Evolutionary conservation across 805 yeast species (phyloP).

Genomic region (Sungouiella thailandica): DNA sequence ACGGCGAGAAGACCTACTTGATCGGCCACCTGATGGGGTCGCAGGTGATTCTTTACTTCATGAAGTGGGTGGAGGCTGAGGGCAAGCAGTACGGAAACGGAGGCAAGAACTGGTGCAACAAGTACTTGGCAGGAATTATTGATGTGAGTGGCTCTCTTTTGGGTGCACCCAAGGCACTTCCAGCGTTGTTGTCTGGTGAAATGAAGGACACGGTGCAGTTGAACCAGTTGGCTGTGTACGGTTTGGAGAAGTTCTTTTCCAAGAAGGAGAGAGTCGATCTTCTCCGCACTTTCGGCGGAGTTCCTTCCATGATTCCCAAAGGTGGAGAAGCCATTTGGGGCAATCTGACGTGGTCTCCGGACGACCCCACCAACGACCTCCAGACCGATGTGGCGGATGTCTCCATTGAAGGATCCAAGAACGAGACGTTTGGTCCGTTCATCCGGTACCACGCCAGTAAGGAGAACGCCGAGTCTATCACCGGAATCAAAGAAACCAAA

Average conservation of each 20-base stretch:
- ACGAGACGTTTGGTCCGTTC: slow-evolving; percentile 65
- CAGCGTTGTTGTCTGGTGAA: slow-evolving; percentile 93
- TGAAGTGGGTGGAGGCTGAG: slow-evolving; percentile 94
- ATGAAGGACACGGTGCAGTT: slow-evolving; percentile 97
- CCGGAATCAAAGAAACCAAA: slow-evolving; percentile 3
- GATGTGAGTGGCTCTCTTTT: slow-evolving; percentile 86
- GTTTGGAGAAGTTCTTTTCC: slow-evolving; percentile 89
- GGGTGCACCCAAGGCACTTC: slow-evolving; percentile 93
- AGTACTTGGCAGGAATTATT: slow-evolving; percentile 71
- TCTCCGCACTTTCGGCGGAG: slow-evolving; percentile 86
- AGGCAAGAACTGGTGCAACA: slow-evolving; percentile 85
- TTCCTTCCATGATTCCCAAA: slow-evolving; percentile 93
- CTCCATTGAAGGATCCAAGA: slow-evolving; percentile 15
- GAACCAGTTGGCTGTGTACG: slow-evolving; percentile 88
- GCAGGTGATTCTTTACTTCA: slow-evolving; percentile 79
- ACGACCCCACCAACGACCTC: slow-evolving; percentile 46
- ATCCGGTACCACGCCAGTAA: slow-evolving; percentile 52
- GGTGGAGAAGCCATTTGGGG: slow-evolving; percentile 96
- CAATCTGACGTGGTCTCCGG: slow-evolving; percentile 58
- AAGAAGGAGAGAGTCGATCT: slow-evolving; percentile 83
- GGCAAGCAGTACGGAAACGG: slow-evolving; percentile 85
- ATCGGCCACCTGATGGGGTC: slow-evolving; percentile 97
- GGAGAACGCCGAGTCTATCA: slow-evolving; percentile 24
- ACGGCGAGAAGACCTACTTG: slow-evolving; percentile 66
- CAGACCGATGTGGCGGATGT: slow-evolving; percentile 14